Conservation (phyloP, 2,329 filamentous ascomycete genomes). For the Exophiala dermatitidis region DNA sequence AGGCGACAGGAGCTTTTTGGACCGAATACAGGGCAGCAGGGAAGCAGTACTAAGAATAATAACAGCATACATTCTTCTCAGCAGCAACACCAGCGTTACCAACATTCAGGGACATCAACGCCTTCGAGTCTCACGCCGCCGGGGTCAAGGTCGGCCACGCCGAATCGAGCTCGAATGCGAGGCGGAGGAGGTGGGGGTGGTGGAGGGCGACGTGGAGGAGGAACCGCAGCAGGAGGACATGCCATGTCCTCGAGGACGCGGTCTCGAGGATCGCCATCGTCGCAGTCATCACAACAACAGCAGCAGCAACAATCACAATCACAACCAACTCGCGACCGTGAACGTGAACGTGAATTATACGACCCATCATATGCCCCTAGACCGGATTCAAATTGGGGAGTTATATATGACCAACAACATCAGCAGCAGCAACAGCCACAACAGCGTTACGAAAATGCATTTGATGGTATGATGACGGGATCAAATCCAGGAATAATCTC, state of each 20-base stretch:
- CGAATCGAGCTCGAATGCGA: conserved; percentile 32
- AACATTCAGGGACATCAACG: conserved; percentile 51
- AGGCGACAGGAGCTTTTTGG: conserved; percentile 82
- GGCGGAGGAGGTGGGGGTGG: not conserved
- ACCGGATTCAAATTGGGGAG: conserved; percentile 42
- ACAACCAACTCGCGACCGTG: not conserved
- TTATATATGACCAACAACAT: no score
- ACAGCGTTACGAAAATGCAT: conserved; percentile 38
- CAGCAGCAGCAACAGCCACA: conserved; percentile 25
- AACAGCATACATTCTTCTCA: conserved; percentile 11
- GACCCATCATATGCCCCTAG: conserved; percentile 67
- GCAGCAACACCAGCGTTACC: conserved; percentile 7
- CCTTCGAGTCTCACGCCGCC: conserved; percentile 59
- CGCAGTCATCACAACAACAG: not conserved
- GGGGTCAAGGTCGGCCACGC: conserved; percentile 32
- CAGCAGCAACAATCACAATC: no score
- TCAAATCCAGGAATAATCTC: not conserved
- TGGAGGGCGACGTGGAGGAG: conserved; percentile 13
- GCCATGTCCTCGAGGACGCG: no score
- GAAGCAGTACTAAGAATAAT: not conserved
- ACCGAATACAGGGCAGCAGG: conserved; percentile 31
- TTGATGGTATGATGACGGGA: not conserved
- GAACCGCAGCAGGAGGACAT: not conserved
- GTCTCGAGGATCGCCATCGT: no score
- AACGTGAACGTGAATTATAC: conserved; percentile 46